phyloP scores from a whole-genome alignment of 768 basidiomycete species.

The Trametes coccinea region DNA sequence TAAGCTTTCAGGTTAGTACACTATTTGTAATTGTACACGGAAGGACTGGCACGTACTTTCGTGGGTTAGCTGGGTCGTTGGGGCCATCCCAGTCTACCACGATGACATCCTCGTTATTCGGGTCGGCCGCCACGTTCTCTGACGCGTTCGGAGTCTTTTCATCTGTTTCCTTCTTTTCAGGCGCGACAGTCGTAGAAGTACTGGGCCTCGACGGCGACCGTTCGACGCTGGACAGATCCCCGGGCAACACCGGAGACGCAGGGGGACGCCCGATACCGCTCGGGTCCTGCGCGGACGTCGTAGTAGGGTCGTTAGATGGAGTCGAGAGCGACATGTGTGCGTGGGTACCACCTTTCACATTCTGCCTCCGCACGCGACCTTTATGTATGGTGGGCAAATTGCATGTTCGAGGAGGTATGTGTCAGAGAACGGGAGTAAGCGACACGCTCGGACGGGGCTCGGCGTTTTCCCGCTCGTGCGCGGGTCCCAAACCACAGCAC shows the following conservation, averaged over 20 bases:
- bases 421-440: conserved; percentile 2
- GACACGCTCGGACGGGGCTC: neutral
- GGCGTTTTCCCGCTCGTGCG: neutral
- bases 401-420: neutral
- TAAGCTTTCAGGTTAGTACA: conserved; percentile 23
- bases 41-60: conserved; percentile 30
- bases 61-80: conserved; percentile 38
- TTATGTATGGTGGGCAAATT: neutral
- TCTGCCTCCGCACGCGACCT: neutral
- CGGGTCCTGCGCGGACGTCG: neutral
- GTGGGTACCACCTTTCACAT: neutral
- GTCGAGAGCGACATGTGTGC: neutral
- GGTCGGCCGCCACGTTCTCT: neutral
- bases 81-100: conserved; percentile 39
- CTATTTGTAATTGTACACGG: neutral
- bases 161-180: neutral
- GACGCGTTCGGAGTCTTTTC: neutral
- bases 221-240: neutral
- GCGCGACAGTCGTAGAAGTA: neutral
- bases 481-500: neutral
- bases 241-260: neutral
- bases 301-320: neutral
- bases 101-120: conserved; percentile 16
- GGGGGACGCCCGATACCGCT: neutral
- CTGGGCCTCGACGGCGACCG: neutral